phyloP scores from a whole-genome alignment of 768 basidiomycete species.

The Cubamyces sp. region DNA sequence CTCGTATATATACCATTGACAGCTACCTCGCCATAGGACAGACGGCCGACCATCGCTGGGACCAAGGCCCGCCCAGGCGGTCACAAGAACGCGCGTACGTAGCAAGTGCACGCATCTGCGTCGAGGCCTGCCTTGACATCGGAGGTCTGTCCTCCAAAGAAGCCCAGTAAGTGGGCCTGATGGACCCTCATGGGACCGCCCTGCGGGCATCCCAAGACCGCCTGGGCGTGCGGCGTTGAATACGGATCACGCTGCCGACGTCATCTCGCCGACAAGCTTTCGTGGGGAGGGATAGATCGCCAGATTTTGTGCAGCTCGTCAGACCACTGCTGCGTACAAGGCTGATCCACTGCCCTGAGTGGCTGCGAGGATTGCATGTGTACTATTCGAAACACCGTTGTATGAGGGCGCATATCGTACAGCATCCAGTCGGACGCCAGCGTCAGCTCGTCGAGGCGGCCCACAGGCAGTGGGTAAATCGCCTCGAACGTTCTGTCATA shows the following conservation, averaged over 20 bases:
- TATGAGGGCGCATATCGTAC: no score
- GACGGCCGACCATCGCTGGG: background rate
- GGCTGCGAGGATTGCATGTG: no score
- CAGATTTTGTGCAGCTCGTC: background rate
- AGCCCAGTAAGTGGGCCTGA: background rate
- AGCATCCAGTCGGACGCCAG: no score
- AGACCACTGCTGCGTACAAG: no score
- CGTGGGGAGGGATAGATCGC: background rate
- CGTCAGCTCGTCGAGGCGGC: no score
- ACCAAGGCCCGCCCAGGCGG: slow-evolving; percentile 6
- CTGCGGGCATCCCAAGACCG: slow-evolving; percentile 19
- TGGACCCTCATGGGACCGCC: slow-evolving; percentile 13
- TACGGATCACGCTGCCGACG: slow-evolving; percentile 8
- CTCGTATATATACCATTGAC: slow-evolving; percentile 11
- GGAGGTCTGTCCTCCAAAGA: slow-evolving; percentile 7
- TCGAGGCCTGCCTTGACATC: slow-evolving; percentile 3
- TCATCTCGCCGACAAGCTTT: slow-evolving; percentile 10
- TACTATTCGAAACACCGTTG: no score
- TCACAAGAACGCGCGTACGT: background rate
- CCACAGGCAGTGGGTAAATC: no score
- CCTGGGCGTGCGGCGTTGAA: background rate
- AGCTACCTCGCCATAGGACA: background rate
- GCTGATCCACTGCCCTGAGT: no score
- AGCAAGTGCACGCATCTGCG: slow-evolving; percentile 4
- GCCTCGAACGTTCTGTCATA: slow-evolving; percentile 6